Conservation (phyloP, 2,329 filamentous ascomycete genomes). For the Fusarium sp. region DNA sequence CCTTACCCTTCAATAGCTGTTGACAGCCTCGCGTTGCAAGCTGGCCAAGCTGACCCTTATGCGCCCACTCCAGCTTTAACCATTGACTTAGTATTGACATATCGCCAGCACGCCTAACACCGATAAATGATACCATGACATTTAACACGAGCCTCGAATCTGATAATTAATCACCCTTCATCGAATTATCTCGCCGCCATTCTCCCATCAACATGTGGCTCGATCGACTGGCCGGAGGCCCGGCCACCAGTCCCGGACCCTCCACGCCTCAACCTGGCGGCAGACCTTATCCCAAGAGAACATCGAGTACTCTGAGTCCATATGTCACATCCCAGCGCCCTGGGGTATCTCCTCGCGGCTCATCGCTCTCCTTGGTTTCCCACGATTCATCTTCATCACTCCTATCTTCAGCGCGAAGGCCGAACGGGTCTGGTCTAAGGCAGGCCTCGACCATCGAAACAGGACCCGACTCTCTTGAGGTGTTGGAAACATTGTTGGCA, state of each 20-base stretch:
- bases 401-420: conserved; percentile 68
- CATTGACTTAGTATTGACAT: conserved; percentile 12
- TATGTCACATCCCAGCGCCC: conserved; percentile 76
- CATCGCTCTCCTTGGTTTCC: conserved; percentile 80
- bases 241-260: conserved; percentile 68
- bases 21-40: conserved; percentile 46
- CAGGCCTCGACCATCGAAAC: conserved; percentile 64
- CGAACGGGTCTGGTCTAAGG: conserved; percentile 76
- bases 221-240: conserved; percentile 79
- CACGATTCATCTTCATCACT: conserved; percentile 83
- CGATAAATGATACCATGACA: conserved; percentile 27
- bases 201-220: conserved; percentile 77
- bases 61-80: conserved; percentile 30
- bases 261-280: conserved; percentile 71
- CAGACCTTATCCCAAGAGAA: conserved; percentile 74
- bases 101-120: conserved; percentile 10
- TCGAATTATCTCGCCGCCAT: conserved; percentile 10
- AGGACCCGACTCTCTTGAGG: conserved; percentile 75
- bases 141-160: neutral
- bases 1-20: conserved; percentile 18
- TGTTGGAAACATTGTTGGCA: conserved; percentile 66
- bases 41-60: conserved; percentile 43
- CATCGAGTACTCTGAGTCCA: conserved; percentile 75
- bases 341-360: conserved; percentile 75
- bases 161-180: conserved; percentile 13